Percentiles rank a stretch among this genome's conserved stretches.
Evolutionary conservation across 208 protist genomes (phyloP).

Genomic region (Lotmaria passim): DNA sequence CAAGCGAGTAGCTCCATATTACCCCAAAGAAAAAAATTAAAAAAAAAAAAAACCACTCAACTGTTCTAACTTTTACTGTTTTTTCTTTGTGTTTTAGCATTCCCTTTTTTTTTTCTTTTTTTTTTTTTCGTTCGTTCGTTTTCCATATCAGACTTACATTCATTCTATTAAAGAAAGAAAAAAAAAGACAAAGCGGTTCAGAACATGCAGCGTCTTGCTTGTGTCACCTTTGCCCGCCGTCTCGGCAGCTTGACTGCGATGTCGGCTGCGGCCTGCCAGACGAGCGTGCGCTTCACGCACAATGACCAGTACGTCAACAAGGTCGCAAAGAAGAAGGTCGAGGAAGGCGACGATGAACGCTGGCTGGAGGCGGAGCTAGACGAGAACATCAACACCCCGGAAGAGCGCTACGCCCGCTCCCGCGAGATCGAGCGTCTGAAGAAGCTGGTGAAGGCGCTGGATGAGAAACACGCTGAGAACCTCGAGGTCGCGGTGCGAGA

Average conservation of each 20-base stretch:
- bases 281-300: constrained; percentile 16
- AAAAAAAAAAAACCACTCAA: constrained; percentile 1
- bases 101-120: neutral
- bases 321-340: constrained; percentile 54
- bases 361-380: constrained; percentile 91
- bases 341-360: constrained; percentile 57
- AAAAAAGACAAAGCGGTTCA: constrained; percentile 1
- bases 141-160: neutral
- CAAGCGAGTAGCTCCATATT: too few species aligned
- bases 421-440: constrained; percentile 67
- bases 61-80: neutral
- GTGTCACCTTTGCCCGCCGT: constrained; percentile 13
- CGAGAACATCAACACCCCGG: constrained; percentile 77
- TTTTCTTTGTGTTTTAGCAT: neutral
- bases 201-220: constrained; percentile 25
- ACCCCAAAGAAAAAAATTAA: too few species aligned
- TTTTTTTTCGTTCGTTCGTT: constrained; percentile 13
- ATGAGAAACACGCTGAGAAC: constrained; percentile 53
- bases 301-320: constrained; percentile 46
- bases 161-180: constrained; percentile 5
- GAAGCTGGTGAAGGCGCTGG: constrained; percentile 51
- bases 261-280: constrained; percentile 15
- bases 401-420: constrained; percentile 83
- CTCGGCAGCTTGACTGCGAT: constrained; percentile 3
- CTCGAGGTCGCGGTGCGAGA: constrained; percentile 44